Evolutionary conservation across 2,329 filamentous ascomycete genomes (phyloP).

Genomic region (Colletotrichum truncatum): DNA sequence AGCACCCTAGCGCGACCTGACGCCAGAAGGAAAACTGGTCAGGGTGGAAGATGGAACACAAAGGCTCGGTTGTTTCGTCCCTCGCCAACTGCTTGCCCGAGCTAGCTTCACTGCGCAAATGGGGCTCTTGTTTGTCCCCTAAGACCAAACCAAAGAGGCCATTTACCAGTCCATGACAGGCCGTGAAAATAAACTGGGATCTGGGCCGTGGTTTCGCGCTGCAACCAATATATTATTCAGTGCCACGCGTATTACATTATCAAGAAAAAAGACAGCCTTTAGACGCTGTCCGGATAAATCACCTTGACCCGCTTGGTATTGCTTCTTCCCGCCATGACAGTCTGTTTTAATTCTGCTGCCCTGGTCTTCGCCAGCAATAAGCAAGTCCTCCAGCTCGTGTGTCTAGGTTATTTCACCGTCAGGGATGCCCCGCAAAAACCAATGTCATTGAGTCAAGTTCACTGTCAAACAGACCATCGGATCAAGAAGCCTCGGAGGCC

Average conservation of each 20-base stretch:
- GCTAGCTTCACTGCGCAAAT: neutral
- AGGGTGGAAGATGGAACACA: neutral
- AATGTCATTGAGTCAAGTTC: constrained; percentile 5
- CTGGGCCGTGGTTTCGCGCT: neutral
- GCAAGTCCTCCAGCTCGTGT: neutral
- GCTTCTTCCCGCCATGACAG: neutral
- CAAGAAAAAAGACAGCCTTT: neutral
- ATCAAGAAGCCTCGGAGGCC: neutral
- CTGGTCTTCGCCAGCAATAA: constrained; percentile 4
- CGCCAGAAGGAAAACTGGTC: constrained; percentile 1
- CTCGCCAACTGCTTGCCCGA: neutral
- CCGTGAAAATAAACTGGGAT: neutral
- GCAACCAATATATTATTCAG: neutral
- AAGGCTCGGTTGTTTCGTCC: constrained; percentile 1
- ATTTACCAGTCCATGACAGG: neutral
- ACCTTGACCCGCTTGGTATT: neutral
- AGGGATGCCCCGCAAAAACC: neutral
- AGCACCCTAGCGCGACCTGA: neutral
- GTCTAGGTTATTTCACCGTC: neutral
- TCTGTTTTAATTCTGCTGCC: neutral
- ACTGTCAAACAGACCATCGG: neutral
- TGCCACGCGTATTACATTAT: neutral
- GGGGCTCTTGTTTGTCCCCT: neutral
- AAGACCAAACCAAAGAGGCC: neutral
- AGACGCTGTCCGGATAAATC: neutral